Evolutionary conservation across 225 moss, liverwort and hornwort species (phyloP), one percentile per base, ranked within the genome.

Genomic region (Marchantia paleacea): DNA sequence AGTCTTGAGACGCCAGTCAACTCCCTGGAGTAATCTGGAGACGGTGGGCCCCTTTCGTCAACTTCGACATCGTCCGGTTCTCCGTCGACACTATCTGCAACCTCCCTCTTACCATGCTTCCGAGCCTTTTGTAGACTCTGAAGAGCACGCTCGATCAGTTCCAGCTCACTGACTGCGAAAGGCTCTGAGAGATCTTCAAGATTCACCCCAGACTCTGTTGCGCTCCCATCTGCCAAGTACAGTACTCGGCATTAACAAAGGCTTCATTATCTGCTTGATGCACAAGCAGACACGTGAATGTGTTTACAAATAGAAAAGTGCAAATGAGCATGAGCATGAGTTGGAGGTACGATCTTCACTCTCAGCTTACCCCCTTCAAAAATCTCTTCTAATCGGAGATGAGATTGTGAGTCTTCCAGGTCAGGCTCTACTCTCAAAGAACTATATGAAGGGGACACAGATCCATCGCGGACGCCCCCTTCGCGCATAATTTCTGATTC

Each of bases 81-180:
- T 30, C 77, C 83, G 19, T 82, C 80, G 26, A 14, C 79, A 54
- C 72, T 76, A 52, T 22, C 81, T 19, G 58, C 26, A 12, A 19
- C 69, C 68, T 64, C 67, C 30, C 7, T 28, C 66, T 19, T 31
- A n/a, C 61, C 49, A 26, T 50, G 73, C 64, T 73, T 39, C 0
- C 72, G 84, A 66, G 8, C 70, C 7, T 79, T 55, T 30, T 55
- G 69, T 30, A 84, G 26, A 67, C 25, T 79, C 48, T 72, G 75
- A 70, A 87, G 76, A 12, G 87, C 87, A 30, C 65, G 65, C 30
- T 84, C 84, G 53, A 87, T 87, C 72, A 87, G 71, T 50, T 84
- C 81, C 22, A 84, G 72, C 72, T 87, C 87, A 50, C 79, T 61
- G 49, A 72, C 55, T 58, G 81, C 84, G 15, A 87, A 87, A 30